Evolutionary conservation across 768 basidiomycete genomes (phyloP).

Genomic region (Xerocomellus intermedius): DNA sequence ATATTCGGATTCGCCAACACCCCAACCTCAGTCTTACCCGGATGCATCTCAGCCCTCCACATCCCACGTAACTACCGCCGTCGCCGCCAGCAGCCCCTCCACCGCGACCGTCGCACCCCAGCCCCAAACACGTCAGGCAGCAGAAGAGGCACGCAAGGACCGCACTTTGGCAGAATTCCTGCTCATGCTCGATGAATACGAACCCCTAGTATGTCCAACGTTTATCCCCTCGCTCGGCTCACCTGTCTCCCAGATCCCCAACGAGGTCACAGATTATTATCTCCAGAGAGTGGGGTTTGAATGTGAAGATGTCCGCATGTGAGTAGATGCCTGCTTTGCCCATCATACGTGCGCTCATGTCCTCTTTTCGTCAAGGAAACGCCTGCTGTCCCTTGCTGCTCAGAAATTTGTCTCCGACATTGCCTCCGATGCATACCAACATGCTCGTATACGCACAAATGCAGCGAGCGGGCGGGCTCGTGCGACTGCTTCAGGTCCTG

Average conservation of each 20-base stretch:
- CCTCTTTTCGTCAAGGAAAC: conserved; percentile 58
- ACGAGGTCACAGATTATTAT: conserved; percentile 97
- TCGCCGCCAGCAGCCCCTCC: conserved; percentile 20
- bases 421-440: conserved; percentile 94
- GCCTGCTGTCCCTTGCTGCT: conserved; percentile 90
- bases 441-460: conserved; percentile 93
- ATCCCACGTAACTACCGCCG: conserved; percentile 16
- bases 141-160: conserved; percentile 85
- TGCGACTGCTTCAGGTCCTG: conserved; percentile 52
- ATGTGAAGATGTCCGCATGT: conserved; percentile 92
- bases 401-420: conserved; percentile 99
- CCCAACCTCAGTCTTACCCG: conserved; percentile 22
- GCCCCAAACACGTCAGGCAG: conserved; percentile 61
- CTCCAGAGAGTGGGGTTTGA: conserved; percentile 95
- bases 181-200: conserved; percentile 95
- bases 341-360: neutral
- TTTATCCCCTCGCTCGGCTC: neutral
- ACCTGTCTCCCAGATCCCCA: conserved; percentile 69
- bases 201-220: conserved; percentile 72
- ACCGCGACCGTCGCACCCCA: conserved; percentile 19
- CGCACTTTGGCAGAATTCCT: conserved; percentile 90
- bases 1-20: conserved; percentile 33
- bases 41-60: conserved; percentile 25
- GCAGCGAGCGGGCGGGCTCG: conserved; percentile 73
- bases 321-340: conserved; percentile 28